A percentile compares a stretch with the other conserved stretches of the same genome.
These are phyloP conservation scores for Aspergillus caelatus DNA, from an alignment of 2,329 filamentous ascomycete genomes.

Conservation along the genomic window DNA sequence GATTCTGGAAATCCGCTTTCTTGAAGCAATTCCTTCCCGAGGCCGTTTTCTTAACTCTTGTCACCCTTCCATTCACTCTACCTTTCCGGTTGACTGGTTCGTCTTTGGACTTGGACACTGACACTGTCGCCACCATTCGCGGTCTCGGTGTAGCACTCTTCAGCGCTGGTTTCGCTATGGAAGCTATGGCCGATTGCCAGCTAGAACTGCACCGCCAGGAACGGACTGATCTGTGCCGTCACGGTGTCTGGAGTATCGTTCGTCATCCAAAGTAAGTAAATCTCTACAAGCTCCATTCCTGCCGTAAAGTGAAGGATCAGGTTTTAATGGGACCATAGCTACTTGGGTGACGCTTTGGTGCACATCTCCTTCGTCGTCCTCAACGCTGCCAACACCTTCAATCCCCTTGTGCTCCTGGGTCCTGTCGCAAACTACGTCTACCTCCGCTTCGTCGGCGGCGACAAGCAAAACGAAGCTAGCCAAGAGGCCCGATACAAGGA, in stretches of 20 bases:
- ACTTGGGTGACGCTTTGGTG: slow-evolving; percentile 62
- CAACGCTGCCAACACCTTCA: slow-evolving; percentile 57
- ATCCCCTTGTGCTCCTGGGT: slow-evolving; percentile 58
- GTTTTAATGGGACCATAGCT: slow-evolving; percentile 43
- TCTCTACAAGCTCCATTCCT: not conserved
- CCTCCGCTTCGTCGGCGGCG: slow-evolving; percentile 60
- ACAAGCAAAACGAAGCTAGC: slow-evolving; percentile 56
- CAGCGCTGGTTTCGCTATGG: slow-evolving; percentile 58
- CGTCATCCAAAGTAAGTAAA: slow-evolving; percentile 63
- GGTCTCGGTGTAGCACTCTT: slow-evolving; percentile 58
- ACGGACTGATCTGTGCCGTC: slow-evolving; percentile 49
- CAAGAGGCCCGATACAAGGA: slow-evolving; percentile 58
- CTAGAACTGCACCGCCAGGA: slow-evolving; percentile 54
- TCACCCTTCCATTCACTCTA: slow-evolving; percentile 60
- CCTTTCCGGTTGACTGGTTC: slow-evolving; percentile 48
- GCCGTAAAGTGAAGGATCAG: not conserved
- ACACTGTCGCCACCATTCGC: slow-evolving; percentile 30
- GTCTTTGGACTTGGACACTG: slow-evolving; percentile 36
- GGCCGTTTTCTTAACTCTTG: slow-evolving; percentile 59
- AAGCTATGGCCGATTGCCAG: slow-evolving; percentile 61
- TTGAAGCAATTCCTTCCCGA: slow-evolving; percentile 61
- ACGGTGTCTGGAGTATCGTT: slow-evolving; percentile 65
- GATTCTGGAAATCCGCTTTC: slow-evolving; percentile 61
- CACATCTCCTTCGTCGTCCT: slow-evolving; percentile 63
- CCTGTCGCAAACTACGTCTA: slow-evolving; percentile 62